These are phyloP conservation scores for Lactarius trivialis DNA, from an alignment of 768 basidiomycete genomes.

Conservation along the genomic window DNA sequence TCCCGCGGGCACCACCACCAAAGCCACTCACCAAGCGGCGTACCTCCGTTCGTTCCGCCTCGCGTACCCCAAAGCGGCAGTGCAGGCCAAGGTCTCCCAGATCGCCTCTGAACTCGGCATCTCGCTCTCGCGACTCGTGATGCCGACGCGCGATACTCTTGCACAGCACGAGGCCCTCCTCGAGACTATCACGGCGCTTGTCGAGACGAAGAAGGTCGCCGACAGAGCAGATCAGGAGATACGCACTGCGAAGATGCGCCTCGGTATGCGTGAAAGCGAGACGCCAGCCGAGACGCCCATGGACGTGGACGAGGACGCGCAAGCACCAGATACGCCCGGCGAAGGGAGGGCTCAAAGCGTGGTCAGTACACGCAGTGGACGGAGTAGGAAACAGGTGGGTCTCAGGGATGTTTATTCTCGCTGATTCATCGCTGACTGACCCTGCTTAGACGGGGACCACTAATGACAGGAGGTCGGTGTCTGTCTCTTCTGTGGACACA, in stretches of 20 bases:
- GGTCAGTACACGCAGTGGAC: slow-evolving; percentile 29
- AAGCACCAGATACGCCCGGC: slow-evolving; percentile 42
- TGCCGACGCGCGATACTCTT: slow-evolving; percentile 87
- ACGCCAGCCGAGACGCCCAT: slow-evolving; percentile 32
- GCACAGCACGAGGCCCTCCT: slow-evolving; percentile 67
- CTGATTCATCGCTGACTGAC: slow-evolving; percentile 10
- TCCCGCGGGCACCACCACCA: slow-evolving; percentile 50
- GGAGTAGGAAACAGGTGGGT: slow-evolving; percentile 59
- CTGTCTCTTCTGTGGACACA: slow-evolving; percentile 71
- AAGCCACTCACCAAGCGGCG: slow-evolving; percentile 71
- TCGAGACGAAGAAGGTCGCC: slow-evolving; percentile 85
- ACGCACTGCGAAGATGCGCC: slow-evolving; percentile 54
- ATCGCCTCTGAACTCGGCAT: slow-evolving; percentile 74
- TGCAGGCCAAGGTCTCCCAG: slow-evolving; percentile 69
- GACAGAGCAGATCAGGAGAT: slow-evolving; percentile 88
- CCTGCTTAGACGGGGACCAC: slow-evolving; percentile 17
- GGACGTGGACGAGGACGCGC: slow-evolving; percentile 33
- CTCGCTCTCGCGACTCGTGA: slow-evolving; percentile 68
- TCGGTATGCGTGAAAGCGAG: slow-evolving; percentile 47
- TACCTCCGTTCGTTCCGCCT: slow-evolving; percentile 85
- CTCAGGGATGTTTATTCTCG: not conserved
- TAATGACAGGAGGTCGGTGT: slow-evolving; percentile 54
- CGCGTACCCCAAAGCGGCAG: slow-evolving; percentile 66
- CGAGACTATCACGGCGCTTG: slow-evolving; percentile 60
- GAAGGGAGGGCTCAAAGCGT: slow-evolving; percentile 64